Conservation (phyloP, 805 yeast genomes). For the Metschnikowia arizonensis region DNA sequence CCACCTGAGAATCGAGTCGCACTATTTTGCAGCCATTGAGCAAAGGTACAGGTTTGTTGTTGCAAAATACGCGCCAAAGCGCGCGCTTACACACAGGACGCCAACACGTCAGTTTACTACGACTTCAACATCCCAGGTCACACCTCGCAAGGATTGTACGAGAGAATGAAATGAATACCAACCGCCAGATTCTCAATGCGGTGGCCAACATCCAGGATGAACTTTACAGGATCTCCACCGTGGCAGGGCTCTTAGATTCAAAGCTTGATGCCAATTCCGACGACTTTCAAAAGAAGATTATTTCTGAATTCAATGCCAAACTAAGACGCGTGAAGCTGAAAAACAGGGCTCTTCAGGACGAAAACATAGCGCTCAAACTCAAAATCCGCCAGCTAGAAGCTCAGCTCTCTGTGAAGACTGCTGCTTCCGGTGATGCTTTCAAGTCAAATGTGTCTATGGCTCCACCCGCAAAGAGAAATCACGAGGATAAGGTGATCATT, state of each 20-base stretch:
- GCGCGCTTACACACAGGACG: slow-evolving; percentile 2
- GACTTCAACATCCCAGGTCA: slow-evolving; percentile 1
- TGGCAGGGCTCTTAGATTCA: slow-evolving; percentile 8
- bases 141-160: neutral
- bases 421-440: slow-evolving; percentile 5
- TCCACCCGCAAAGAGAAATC: slow-evolving; percentile 1
- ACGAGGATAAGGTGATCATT: slow-evolving; percentile 7
- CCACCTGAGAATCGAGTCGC: neutral
- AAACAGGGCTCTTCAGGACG: slow-evolving; percentile 8
- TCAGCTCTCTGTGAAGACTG: neutral
- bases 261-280: slow-evolving; percentile 4
- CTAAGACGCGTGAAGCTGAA: slow-evolving; percentile 13
- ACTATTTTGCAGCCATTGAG: slow-evolving; percentile 5
- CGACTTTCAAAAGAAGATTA: slow-evolving; percentile 10
- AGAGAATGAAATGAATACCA: slow-evolving; percentile 12
- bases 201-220: slow-evolving; percentile 18
- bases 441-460: slow-evolving; percentile 7
- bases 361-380: slow-evolving; percentile 11
- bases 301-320: slow-evolving; percentile 17
- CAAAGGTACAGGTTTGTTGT: slow-evolving; percentile 2
- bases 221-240: slow-evolving; percentile 10
- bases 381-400: slow-evolving; percentile 6
- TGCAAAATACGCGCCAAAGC: slow-evolving; percentile 5
- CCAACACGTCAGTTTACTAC: neutral
- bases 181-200: slow-evolving; percentile 13